Percentiles rank a stretch among this genome's conserved stretches.
Conservation (phyloP, 139 green algal genomes). For the Chlamydomonas sp. region DNA sequence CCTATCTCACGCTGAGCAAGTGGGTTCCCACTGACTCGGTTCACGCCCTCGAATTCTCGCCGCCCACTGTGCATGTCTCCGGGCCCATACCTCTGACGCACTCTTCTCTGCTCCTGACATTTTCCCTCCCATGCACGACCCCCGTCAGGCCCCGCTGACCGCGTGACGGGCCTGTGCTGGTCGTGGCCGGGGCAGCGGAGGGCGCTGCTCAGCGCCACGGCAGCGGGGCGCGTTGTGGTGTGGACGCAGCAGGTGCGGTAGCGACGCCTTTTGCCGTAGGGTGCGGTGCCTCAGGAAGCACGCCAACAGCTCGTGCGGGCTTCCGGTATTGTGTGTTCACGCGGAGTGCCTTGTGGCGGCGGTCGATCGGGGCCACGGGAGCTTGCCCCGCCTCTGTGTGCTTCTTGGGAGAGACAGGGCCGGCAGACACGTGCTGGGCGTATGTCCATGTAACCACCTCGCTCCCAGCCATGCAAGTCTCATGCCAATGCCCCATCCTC, state of each 20-base stretch:
- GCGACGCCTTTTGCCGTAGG: not conserved
- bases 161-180: conserved; percentile 14
- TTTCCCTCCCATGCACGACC: not conserved
- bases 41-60: not conserved
- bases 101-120: not conserved
- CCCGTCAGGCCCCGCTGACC: conserved; percentile 1
- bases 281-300: not conserved
- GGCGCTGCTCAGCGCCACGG: conserved; percentile 24
- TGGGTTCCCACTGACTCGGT: not conserved
- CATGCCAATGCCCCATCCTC: too few species aligned
- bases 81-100: not conserved
- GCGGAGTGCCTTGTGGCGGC: not conserved
- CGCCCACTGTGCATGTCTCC: not conserved
- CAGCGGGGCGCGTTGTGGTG: conserved; percentile 12
- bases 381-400: not conserved
- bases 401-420: not conserved
- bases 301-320: too few species aligned
- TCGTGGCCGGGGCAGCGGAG: conserved; percentile 27
- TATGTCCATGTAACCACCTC: not conserved
- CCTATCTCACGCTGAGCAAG: not conserved
- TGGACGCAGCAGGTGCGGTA: conserved; percentile 14
- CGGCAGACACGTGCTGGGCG: not conserved
- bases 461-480: too few species aligned
- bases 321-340: not conserved
- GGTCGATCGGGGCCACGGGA: not conserved